Percentiles rank a stretch among this genome's conserved stretches.
Conservation (phyloP, 441 rosid genomes). For the Pelargonium australe region DNA sequence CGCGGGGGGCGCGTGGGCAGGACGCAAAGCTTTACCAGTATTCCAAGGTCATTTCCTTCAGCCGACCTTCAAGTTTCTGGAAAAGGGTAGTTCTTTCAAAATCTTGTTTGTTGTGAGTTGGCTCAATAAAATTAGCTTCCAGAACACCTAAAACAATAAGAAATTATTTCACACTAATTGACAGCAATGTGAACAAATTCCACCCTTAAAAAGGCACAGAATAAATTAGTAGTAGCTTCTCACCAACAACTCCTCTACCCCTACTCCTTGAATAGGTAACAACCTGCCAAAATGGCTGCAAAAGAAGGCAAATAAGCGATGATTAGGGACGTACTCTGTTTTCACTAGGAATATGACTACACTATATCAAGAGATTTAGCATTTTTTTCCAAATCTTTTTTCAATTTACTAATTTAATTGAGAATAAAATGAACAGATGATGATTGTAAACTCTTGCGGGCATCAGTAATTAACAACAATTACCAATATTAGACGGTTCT, state of each 20-base stretch:
- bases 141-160: conserved; percentile 55
- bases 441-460: background rate
- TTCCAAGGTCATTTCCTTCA: conserved; percentile 87
- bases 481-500: conserved; percentile 88
- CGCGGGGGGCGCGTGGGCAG: too few species aligned
- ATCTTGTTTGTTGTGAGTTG: conserved; percentile 94
- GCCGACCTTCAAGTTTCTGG: conserved; percentile 86
- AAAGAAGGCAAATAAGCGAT: conserved; percentile 15
- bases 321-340: conserved; percentile 3
- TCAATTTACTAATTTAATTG: background rate
- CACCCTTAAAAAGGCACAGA: conserved; percentile 1
- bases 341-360: too few species aligned
- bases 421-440: background rate
- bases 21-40: conserved; percentile 54
- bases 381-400: background rate
- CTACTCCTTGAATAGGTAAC: conserved; percentile 39
- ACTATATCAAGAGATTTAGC: too few species aligned
- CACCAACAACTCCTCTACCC: conserved; percentile 96
- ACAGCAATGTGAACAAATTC: conserved; percentile 13
- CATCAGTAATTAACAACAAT: conserved; percentile 9
- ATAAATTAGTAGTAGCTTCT: conserved; percentile 30
- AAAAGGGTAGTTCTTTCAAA: conserved; percentile 93
- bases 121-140: conserved; percentile 92
- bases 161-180: conserved; percentile 17
- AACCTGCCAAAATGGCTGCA: conserved; percentile 92